phyloP scores from a whole-genome alignment of 495 filamentous ascomycete genomes.

The Tuber melanosporum region DNA sequence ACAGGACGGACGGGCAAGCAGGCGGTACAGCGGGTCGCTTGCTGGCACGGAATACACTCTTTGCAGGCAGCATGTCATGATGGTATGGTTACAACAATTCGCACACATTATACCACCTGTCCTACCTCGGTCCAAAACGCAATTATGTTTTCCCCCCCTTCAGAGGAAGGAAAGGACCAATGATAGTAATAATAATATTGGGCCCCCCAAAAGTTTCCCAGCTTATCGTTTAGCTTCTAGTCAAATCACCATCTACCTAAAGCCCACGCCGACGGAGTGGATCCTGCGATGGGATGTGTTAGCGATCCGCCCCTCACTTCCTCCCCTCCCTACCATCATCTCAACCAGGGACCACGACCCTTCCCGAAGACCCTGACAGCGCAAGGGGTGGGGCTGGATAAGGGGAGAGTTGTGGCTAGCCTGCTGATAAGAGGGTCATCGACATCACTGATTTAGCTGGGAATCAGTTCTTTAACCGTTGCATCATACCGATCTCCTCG shows the following conservation, averaged over 20 bases:
- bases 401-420: neutral
- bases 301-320: neutral
- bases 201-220: neutral
- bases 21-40: neutral
- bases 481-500: neutral
- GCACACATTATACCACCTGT: neutral
- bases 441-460: conserved; percentile 1
- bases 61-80: neutral
- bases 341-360: neutral
- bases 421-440: neutral
- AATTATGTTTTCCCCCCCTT: neutral
- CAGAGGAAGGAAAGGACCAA: neutral
- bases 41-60: neutral
- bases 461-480: neutral
- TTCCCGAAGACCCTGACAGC: neutral
- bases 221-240: neutral
- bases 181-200: neutral
- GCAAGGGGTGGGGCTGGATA: neutral
- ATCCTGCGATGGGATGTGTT: neutral
- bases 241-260: neutral
- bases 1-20: neutral
- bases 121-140: neutral
- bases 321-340: neutral
- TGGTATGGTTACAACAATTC: neutral
- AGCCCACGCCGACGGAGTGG: neutral